These are phyloP conservation scores for Microthyrium microscopicum DNA, from an alignment of 2,329 filamentous ascomycete genomes.

Conservation along the genomic window DNA sequence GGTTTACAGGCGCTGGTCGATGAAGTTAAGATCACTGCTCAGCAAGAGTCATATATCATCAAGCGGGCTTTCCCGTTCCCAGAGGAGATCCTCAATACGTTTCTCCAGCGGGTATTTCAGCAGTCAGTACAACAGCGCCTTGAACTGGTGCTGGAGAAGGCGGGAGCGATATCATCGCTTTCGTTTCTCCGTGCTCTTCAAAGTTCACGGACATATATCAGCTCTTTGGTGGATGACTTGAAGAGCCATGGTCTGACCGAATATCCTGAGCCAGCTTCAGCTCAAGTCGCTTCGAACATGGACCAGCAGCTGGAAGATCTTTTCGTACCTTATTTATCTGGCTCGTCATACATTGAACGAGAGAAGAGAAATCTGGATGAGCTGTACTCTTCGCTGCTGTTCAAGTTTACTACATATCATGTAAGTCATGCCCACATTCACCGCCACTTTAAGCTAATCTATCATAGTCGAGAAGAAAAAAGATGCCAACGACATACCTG, in stretches of 20 bases:
- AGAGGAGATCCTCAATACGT: conserved; percentile 82
- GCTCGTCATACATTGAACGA: conserved; percentile 31
- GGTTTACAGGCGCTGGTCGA: conserved; percentile 84
- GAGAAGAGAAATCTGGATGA: conserved; percentile 9
- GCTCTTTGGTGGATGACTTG: conserved; percentile 73
- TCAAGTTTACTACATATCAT: conserved; percentile 96
- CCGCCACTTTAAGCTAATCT: conserved; percentile 10
- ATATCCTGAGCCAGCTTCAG: conserved; percentile 78
- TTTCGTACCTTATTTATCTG: conserved; percentile 49
- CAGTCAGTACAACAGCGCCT: conserved; percentile 82
- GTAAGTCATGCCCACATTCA: conserved; percentile 12
- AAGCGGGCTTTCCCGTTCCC: conserved; percentile 92
- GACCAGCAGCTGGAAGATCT: conserved; percentile 52
- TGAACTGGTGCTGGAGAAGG: conserved; percentile 91
- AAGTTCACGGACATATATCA: conserved; percentile 78
- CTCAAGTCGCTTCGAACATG: conserved; percentile 57
- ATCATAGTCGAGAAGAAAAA: conserved; percentile 56
- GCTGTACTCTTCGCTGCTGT: conserved; percentile 32
- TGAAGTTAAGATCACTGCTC: conserved; percentile 87
- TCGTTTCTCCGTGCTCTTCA: conserved; percentile 85
- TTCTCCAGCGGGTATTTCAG: conserved; percentile 90
- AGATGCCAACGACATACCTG: conserved; percentile 66
- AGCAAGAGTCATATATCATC: conserved; percentile 94
- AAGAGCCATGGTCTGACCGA: conserved; percentile 91
- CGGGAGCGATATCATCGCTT: conserved; percentile 75